These are phyloP conservation scores for Coemansia sp. DNA, from an alignment of 192 early-diverging fungal species.

Conservation along the genomic window DNA sequence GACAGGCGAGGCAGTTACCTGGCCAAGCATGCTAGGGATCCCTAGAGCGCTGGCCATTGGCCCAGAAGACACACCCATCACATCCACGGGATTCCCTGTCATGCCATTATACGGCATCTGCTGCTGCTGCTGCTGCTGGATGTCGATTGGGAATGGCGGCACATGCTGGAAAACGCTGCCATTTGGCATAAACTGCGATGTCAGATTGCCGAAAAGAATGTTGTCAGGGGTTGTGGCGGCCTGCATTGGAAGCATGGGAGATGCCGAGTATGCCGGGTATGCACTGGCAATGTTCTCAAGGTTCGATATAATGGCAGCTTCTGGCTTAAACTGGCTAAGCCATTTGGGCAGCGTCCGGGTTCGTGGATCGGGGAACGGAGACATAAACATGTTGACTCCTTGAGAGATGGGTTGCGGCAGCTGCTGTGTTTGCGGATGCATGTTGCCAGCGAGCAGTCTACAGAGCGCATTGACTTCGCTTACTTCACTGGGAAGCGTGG, in stretches of 20 bases:
- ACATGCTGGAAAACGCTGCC: constrained; percentile 17
- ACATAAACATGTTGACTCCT: constrained; percentile 51
- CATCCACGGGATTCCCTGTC: neutral
- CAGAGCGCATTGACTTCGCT: constrained; percentile 30
- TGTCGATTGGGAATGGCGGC: constrained; percentile 2
- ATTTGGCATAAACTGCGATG: constrained; percentile 37
- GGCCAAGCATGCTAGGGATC: constrained; percentile 2
- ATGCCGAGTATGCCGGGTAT: constrained; percentile 33
- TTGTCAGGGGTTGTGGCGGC: constrained; percentile 13
- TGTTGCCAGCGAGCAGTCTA: constrained; percentile 43
- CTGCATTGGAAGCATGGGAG: constrained; percentile 28
- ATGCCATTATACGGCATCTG: neutral
- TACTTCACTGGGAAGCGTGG: constrained; percentile 17
- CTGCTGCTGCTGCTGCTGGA: constrained; percentile 2
- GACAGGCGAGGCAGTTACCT: neutral
- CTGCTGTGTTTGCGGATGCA: constrained; percentile 48
- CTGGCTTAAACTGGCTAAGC: constrained; percentile 47
- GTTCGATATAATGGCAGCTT: constrained; percentile 42
- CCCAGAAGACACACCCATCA: constrained; percentile 1
- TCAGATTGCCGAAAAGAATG: constrained; percentile 29
- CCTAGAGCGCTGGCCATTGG: neutral
- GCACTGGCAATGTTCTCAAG: constrained; percentile 49
- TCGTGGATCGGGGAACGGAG: constrained; percentile 39
- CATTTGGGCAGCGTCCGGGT: constrained; percentile 42
- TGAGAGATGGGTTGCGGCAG: constrained; percentile 49